Evolutionary conservation across 805 yeast genomes (phyloP).

Genomic region (Metschnikowia reukaufii): DNA sequence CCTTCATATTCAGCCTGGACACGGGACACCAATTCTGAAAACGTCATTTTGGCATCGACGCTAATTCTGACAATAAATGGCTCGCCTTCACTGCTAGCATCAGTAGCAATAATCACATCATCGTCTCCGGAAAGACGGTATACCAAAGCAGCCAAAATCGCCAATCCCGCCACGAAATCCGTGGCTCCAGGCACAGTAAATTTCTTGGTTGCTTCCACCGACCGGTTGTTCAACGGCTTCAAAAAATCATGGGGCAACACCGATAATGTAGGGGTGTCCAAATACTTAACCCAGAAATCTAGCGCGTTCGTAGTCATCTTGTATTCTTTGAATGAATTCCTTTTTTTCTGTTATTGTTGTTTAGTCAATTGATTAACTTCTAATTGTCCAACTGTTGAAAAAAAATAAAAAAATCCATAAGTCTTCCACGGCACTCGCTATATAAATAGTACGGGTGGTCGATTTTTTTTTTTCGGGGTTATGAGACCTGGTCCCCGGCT

Average conservation of each 20-base stretch:
- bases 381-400: too few relatives aligned
- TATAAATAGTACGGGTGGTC: neutral
- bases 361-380: neutral
- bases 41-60: constrained; percentile 55
- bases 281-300: constrained; percentile 57
- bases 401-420: too few relatives aligned
- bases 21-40: constrained; percentile 50
- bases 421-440: neutral
- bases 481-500: constrained; percentile 2
- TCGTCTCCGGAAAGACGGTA: constrained; percentile 91
- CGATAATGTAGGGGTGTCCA: constrained; percentile 81
- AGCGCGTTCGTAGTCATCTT: constrained; percentile 7
- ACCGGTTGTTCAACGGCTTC: constrained; percentile 67
- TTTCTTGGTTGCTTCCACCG: constrained; percentile 58
- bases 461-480: neutral
- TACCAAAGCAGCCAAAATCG: constrained; percentile 69
- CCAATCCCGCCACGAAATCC: constrained; percentile 53
- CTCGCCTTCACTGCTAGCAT: constrained; percentile 35
- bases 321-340: neutral
- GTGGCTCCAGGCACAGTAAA: constrained; percentile 23
- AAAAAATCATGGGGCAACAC: constrained; percentile 86
- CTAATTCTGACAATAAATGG: constrained; percentile 64
- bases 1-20: constrained; percentile 44
- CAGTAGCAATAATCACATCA: constrained; percentile 84
- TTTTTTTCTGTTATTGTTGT: neutral